These are phyloP conservation scores for Pseudopithomyces chartarum DNA, from an alignment of 2,329 filamentous ascomycete species.

Conservation along the genomic window DNA sequence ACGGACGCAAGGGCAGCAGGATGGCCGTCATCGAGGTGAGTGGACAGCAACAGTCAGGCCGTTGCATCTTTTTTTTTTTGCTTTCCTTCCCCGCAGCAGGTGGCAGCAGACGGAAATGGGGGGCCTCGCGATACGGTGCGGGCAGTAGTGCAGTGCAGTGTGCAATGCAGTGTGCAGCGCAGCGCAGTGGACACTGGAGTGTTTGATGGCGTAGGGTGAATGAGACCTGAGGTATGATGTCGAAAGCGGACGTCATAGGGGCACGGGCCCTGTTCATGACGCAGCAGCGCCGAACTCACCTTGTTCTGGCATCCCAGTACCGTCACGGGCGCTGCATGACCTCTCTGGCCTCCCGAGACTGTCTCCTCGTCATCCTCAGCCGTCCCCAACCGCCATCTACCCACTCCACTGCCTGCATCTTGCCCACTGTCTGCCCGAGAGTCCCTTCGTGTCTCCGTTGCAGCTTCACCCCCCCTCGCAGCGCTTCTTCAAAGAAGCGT, in stretches of 20 bases:
- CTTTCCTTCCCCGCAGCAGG: background rate
- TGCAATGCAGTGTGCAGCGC: no score
- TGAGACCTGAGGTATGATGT: slow-evolving; percentile 28
- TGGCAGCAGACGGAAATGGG: background rate
- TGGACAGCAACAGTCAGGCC: background rate
- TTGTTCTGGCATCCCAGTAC: slow-evolving; percentile 27
- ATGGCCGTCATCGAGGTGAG: slow-evolving; percentile 45
- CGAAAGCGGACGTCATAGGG: slow-evolving; percentile 27
- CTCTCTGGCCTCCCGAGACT: slow-evolving; percentile 15
- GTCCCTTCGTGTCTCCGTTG: slow-evolving; percentile 3
- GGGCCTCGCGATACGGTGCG: no score
- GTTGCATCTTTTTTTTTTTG: background rate
- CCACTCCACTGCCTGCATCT: no score
- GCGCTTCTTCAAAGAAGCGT: slow-evolving; percentile 7
- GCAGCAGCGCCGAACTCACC: slow-evolving; percentile 18
- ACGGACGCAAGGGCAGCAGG: slow-evolving; percentile 25
- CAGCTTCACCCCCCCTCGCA: background rate
- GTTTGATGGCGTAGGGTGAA: slow-evolving; percentile 6
- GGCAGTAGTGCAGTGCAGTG: no score
- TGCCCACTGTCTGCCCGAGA: no score
- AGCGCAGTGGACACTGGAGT: background rate
- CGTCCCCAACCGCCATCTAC: slow-evolving; percentile 8
- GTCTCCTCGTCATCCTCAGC: slow-evolving; percentile 12
- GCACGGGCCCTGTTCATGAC: slow-evolving; percentile 20
- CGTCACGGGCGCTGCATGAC: slow-evolving; percentile 25